phyloP scores from a whole-genome alignment of 305 asterid species.

The Lippia alba region DNA sequence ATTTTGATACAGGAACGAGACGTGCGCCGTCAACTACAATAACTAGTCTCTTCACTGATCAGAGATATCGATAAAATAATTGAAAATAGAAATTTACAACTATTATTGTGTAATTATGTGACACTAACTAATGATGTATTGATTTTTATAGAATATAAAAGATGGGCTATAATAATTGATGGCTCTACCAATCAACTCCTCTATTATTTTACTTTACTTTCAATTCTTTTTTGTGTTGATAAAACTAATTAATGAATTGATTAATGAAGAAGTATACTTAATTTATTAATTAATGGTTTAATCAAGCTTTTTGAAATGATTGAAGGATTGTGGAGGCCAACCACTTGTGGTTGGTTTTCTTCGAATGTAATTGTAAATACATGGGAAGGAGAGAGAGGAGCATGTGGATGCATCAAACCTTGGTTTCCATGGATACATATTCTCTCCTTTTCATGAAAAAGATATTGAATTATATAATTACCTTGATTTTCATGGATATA shows the following conservation, averaged over 20 bases:
- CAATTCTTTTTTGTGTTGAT: too few relatives aligned
- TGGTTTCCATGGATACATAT: conserved; percentile 35
- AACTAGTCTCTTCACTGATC: too few relatives aligned
- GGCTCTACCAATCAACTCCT: too few relatives aligned
- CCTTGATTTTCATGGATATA: conserved; percentile 27
- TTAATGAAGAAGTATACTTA: background rate
- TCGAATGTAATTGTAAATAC: conserved; percentile 30
- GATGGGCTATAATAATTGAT: too few relatives aligned
- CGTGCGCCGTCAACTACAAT: too few relatives aligned
- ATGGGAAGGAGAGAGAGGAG: conserved; percentile 32
- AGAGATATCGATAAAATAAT: too few relatives aligned
- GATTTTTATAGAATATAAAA: too few relatives aligned
- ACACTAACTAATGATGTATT: too few relatives aligned
- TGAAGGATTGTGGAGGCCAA: conserved; percentile 19
- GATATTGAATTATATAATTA: conserved; percentile 9
- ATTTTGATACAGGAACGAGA: too few relatives aligned
- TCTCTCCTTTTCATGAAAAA: conserved; percentile 48
- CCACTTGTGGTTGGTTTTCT: conserved; percentile 19
- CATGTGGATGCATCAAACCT: conserved; percentile 43
- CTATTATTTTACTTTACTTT: too few relatives aligned
- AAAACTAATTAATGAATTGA: background rate
- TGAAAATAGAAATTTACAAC: too few relatives aligned
- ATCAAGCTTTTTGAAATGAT: conserved; percentile 15
- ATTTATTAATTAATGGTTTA: conserved; percentile 5
- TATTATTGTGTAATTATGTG: too few relatives aligned